A percentile compares a stretch with the other conserved stretches of the same genome.
Conservation (phyloP, 371 early-diverging fungal genomes). For the Mortierella sp. region DNA sequence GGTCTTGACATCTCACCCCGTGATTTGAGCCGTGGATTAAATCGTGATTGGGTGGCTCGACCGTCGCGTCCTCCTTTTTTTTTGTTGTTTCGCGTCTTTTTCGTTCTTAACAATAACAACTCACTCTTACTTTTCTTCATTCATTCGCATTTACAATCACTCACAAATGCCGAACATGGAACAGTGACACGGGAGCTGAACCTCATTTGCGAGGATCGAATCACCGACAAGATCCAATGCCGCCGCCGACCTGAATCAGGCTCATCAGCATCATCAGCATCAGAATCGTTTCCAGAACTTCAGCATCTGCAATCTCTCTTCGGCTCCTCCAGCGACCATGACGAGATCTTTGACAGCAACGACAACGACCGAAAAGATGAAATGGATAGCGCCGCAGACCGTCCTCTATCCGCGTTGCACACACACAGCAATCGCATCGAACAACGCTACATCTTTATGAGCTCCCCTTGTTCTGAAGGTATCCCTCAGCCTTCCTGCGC, state of each 20-base stretch:
- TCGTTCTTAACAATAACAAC: not conserved
- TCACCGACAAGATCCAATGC: slow-evolving; percentile 11
- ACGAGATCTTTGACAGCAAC: too few species aligned
- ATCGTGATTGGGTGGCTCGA: not conserved
- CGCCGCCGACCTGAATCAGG: not conserved
- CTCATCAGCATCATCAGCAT: not conserved
- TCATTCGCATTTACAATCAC: too few species aligned
- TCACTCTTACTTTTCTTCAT: not conserved
- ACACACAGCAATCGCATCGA: not conserved
- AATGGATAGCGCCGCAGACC: too few species aligned
- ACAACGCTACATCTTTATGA: slow-evolving; percentile 10
- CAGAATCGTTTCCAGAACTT: not conserved
- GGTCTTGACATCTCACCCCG: not conserved
- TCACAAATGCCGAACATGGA: not conserved
- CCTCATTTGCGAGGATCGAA: slow-evolving; percentile 9
- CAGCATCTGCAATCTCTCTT: too few species aligned
- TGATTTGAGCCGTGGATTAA: not conserved
- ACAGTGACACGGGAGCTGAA: not conserved
- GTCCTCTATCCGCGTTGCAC: not conserved
- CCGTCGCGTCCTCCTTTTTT: not conserved
- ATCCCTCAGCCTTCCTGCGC: not conserved
- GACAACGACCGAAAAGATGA: not conserved
- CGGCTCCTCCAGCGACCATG: too few species aligned
- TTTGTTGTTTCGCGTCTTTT: not conserved
- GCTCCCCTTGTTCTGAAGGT: slow-evolving; percentile 11